A percentile compares a stretch with the other conserved stretches of the same genome.
phyloP scores from a whole-genome alignment of 2,329 filamentous ascomycete species.

The Phyllosticta citriasiana region DNA sequence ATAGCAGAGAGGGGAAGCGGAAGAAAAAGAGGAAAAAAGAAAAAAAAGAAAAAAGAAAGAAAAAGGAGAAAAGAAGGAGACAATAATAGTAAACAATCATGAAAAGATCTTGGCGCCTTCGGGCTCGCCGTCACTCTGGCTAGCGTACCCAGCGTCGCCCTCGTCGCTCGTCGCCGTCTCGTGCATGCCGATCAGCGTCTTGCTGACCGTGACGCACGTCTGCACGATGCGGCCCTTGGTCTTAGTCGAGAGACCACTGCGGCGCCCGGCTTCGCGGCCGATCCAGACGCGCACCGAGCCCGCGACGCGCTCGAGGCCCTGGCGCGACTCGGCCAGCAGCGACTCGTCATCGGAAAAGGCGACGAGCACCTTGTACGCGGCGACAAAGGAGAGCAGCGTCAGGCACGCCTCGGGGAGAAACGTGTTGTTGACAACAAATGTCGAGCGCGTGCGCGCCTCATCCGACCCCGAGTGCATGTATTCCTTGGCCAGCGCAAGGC shows the following conservation, averaged over 20 bases:
- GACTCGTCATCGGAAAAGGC: slow-evolving; percentile 25
- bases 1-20: no score
- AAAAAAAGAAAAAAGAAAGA: no score
- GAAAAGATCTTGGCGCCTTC: not conserved
- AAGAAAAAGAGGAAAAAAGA: no score
- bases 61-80: no score
- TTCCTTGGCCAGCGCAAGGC: slow-evolving; percentile 41
- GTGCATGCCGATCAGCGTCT: slow-evolving; percentile 31
- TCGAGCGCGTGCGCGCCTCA: slow-evolving; percentile 28
- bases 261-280: slow-evolving; percentile 32
- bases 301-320: slow-evolving; percentile 35
- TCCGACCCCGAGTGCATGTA: slow-evolving; percentile 14
- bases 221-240: slow-evolving; percentile 30
- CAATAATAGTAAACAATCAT: not conserved
- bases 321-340: slow-evolving; percentile 23
- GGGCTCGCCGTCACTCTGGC: slow-evolving; percentile 11
- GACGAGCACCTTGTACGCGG: slow-evolving; percentile 32
- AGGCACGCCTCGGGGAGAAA: slow-evolving; percentile 24
- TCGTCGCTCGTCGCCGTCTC: slow-evolving; percentile 14
- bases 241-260: slow-evolving; percentile 30
- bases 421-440: slow-evolving; percentile 30
- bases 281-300: slow-evolving; percentile 37
- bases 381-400: slow-evolving; percentile 38
- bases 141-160: slow-evolving; percentile 22
- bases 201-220: slow-evolving; percentile 33